Base-by-base conservation (phyloP, 345 rosid genomes). In the Linum tenue region DNA sequence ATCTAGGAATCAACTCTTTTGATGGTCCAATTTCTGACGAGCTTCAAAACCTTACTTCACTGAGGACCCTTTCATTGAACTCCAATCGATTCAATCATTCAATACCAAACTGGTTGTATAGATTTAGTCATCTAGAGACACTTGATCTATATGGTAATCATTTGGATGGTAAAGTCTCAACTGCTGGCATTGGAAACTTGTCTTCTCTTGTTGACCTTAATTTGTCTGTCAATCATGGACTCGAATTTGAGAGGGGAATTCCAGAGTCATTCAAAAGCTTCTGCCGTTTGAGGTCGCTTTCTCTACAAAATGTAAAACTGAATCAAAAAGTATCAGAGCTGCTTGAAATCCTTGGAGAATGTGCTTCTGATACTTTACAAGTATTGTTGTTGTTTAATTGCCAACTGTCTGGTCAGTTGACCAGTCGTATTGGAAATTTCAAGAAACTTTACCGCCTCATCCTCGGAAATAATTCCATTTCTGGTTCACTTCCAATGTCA, bases 41-140 rank as follows among this genome's bases (percentile, higher is more conserved):
- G 31, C 31, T 22, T 22, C 31, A 22, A 22, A 22, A 22, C 31
- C 31, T 22, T 22, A 22, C 31, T 22, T 22, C 31, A 22, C 1
- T 22, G 31, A 22, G 31, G 31, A 22, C 31, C 31, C 31, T 22
- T 22, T 0, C 31, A 22, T 22, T 22, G 31, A 0, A 22, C 31
- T 22, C 31, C 31, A 22, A 22, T 1, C 31, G 31, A 22, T 22
- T 22, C 31, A 22, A 1, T 22, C 31, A 22, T 22, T 22, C 31
- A 22, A 22, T 22, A 22, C 60, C 40, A 62, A 6, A 51, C 62
- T 68, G 65, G 65, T 38, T 60, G 5, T 38, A 60, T n/a, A 39
- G 39, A 44, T 62, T 62, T 6, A 10, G 4, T 22, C 14, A 39
- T 39, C 64, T 62, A 11, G 50, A 62, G 51, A n/a, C 9, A 2